phyloP scores from a whole-genome alignment of 1,284 basidiomycete genomes.

The Neolentinus lepideus region DNA sequence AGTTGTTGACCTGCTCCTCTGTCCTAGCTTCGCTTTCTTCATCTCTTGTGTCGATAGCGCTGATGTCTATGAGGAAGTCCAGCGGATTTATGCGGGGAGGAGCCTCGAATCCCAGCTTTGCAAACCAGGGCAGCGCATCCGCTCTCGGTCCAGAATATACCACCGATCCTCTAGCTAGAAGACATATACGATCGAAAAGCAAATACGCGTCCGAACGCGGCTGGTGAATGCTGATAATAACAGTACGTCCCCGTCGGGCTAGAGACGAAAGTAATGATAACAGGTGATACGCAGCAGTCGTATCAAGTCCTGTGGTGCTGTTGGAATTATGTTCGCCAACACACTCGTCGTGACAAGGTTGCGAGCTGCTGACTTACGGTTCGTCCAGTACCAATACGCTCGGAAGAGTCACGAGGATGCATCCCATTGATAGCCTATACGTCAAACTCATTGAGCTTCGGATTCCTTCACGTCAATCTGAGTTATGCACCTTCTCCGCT shows the following conservation, averaged over 20 bases:
- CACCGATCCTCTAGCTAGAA: conserved; percentile 35
- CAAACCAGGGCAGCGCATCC: conserved; percentile 33
- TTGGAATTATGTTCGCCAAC: background rate
- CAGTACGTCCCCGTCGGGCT: conserved; percentile 34
- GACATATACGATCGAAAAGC: conserved; percentile 36
- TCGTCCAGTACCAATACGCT: conserved; percentile 43
- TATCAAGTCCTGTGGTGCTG: conserved; percentile 32
- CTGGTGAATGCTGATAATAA: conserved; percentile 43
- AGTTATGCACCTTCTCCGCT: conserved; percentile 12
- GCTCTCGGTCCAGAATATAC: conserved; percentile 32
- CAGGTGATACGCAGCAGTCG: conserved; percentile 39
- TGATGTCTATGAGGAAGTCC: conserved; percentile 43
- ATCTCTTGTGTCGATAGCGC: conserved; percentile 34
- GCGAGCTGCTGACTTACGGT: conserved; percentile 11
- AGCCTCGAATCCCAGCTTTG: conserved; percentile 22
- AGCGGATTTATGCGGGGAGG: conserved; percentile 26
- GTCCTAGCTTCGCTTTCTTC: conserved; percentile 28
- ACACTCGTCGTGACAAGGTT: background rate
- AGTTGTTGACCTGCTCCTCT: conserved; percentile 16
- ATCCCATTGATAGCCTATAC: conserved; percentile 28
- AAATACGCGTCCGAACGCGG: conserved; percentile 43
- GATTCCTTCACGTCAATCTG: background rate
- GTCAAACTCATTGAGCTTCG: conserved; percentile 10
- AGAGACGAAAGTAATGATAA: conserved; percentile 37
- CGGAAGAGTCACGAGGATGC: conserved; percentile 32